These are phyloP conservation scores for Globisporangium irregulare DNA, from an alignment of 352 stramenopile genomes.

Conservation along the genomic window DNA sequence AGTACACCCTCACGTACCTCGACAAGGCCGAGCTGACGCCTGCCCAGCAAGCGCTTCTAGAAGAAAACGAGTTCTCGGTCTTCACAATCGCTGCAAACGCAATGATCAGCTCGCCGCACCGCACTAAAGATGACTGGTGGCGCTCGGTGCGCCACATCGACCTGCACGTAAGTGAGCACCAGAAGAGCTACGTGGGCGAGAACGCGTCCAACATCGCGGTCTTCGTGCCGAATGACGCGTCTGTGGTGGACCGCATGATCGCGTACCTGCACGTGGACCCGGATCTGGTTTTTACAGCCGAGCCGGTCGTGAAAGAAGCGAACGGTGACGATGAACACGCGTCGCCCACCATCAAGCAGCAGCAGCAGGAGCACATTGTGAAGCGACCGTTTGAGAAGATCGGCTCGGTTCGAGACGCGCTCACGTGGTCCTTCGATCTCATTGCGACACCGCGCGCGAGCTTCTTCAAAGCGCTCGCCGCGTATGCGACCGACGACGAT, in stretches of 20 bases:
- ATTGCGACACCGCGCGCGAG: constrained; percentile 51
- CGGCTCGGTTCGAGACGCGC: constrained; percentile 56
- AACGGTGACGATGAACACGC: neutral
- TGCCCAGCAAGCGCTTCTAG: constrained; percentile 30
- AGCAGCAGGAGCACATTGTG: constrained; percentile 13
- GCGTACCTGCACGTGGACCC: constrained; percentile 48
- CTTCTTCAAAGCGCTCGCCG: constrained; percentile 59
- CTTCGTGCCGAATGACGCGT: constrained; percentile 62
- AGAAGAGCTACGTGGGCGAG: constrained; percentile 45
- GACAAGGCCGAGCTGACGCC: constrained; percentile 13
- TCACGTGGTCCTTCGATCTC: constrained; percentile 80
- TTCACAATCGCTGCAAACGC: constrained; percentile 55
- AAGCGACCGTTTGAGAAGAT: constrained; percentile 50
- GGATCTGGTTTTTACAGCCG: constrained; percentile 42
- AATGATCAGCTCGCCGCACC: constrained; percentile 56
- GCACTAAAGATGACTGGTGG: constrained; percentile 48
- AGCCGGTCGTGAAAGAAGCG: constrained; percentile 17
- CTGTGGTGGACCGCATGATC: constrained; percentile 51
- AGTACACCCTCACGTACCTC: constrained; percentile 57
- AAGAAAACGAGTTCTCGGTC: constrained; percentile 32
- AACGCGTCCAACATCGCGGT: constrained; percentile 79
- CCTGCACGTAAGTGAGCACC: constrained; percentile 38
- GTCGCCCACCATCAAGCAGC: constrained; percentile 4
- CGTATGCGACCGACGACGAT: constrained; percentile 53
- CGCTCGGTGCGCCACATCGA: constrained; percentile 76